These are phyloP conservation scores for Coniferiporia weirii DNA, from an alignment of 1,284 basidiomycete species.

Conservation along the genomic window DNA sequence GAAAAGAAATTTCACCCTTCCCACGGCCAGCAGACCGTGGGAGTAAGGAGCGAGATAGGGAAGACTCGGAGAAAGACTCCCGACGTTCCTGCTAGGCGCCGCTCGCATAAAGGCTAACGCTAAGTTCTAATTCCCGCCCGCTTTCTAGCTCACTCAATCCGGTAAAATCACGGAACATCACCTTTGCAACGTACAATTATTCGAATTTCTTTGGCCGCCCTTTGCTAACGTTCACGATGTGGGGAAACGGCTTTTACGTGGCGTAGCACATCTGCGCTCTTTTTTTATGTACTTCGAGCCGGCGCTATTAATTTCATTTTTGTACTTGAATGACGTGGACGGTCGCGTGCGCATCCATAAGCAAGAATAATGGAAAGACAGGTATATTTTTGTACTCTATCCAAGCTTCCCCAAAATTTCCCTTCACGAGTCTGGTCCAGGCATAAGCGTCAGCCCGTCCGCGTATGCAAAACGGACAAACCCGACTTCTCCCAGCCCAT, in stretches of 20 bases:
- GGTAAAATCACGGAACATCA: too few species aligned
- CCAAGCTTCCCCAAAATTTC: background rate
- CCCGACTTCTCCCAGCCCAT: constrained; percentile 40
- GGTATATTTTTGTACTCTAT: background rate
- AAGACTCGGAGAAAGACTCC: constrained; percentile 2
- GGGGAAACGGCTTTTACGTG: background rate
- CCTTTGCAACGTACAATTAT: background rate
- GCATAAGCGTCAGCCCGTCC: constrained; percentile 52
- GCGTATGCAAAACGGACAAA: constrained; percentile 48
- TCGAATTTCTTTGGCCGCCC: background rate
- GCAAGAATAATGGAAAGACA: too few species aligned
- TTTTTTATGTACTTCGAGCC: background rate
- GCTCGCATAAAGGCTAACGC: background rate
- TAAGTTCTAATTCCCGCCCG: background rate
- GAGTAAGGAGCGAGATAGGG: background rate
- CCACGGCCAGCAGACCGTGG: background rate
- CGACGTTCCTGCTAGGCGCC: background rate
- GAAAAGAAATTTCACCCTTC: background rate
- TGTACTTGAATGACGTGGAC: too few species aligned
- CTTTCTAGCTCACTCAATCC: background rate
- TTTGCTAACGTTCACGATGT: background rate
- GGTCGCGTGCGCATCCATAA: too few species aligned
- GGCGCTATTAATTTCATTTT: too few species aligned
- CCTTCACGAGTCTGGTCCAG: constrained; percentile 28
- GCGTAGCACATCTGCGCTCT: background rate